Conservation (phyloP, 202 grass and related monocot genomes). For the Panicum virgatum region DNA sequence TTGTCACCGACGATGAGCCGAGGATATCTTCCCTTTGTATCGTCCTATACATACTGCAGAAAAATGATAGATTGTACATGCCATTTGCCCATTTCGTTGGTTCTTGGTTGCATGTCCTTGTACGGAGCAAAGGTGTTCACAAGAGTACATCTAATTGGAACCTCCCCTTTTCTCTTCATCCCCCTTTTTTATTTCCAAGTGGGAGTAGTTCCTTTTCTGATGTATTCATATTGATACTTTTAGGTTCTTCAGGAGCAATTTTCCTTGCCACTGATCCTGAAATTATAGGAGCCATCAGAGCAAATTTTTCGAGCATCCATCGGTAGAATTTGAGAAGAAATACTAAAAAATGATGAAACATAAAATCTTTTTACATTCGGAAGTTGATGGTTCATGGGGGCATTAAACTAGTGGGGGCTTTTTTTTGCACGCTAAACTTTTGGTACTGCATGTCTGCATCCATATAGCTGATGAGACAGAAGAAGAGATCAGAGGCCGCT, state of each 20-base stretch:
- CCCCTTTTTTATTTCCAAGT: not conserved
- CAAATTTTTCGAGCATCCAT: not conserved
- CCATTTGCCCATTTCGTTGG: not conserved
- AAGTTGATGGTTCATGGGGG: not conserved
- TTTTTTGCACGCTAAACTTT: constrained; percentile 1
- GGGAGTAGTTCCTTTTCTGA: not conserved
- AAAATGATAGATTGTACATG: not conserved
- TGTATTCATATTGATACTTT: not conserved
- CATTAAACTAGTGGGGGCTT: not conserved
- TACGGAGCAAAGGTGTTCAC: constrained; percentile 7
- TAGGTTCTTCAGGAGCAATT: not conserved
- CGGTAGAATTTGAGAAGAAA: not conserved
- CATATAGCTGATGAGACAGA: constrained; percentile 1
- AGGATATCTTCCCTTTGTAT: not conserved
- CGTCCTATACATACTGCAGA: not conserved
- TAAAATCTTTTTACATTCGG: not conserved
- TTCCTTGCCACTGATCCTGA: not conserved
- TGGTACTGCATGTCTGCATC: not conserved
- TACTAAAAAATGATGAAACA: not conserved
- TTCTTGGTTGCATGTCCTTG: not conserved
- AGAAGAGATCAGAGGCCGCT: not conserved
- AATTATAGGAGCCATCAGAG: not conserved
- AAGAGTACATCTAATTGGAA: not conserved
- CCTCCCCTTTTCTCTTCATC: not conserved
- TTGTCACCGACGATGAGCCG: not conserved